Evolutionary conservation across 495 filamentous ascomycete species (phyloP), one percentile per base, ranked within the genome.

Genomic region (Tuber umbilicatum): DNA sequence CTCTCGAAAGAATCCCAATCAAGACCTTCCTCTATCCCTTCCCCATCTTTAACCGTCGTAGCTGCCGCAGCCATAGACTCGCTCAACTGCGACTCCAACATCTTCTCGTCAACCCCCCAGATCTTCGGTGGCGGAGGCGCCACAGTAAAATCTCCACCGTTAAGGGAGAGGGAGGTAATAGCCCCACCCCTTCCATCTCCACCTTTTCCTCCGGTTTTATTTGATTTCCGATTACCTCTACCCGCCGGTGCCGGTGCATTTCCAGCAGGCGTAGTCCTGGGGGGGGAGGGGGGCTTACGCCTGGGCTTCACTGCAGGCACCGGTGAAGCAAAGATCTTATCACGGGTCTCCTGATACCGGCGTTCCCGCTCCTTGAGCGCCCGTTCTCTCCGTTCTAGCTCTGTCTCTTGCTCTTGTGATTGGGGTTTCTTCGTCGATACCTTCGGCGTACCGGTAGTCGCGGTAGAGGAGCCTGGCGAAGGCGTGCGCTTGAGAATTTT

Each of bases 1-100:
- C 80, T 68, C 45, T 74, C 68, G 47, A 81, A 81, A 35, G 74
- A 74, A 60, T 81, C 80, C 80, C 80, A 81, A 70, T 81, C 79
- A 10, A 81, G 68, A 1, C 80, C 79, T 16, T 68, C 72, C 2
- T 70, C 69, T 1, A 60, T 70, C n/a, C 72, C 74, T 12, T 75
- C 42, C 40, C 47, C 71, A 47, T 69, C 50, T n/a, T 73, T 39
- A 68, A 41, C 60, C 71, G 31, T 14, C 70, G 31, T 40, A 73
- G 21, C 67, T 69, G 50, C 71, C 41, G 27, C 70, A 40, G 5
- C 55, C 42, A 5, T 69, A 69, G 38, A 41, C 71, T 27, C 67
- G 41, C 43, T 17, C 7, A 78, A 50, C 79, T 81, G 79, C 35
- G 73, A 76, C 71, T 81, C 80, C 14, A 81, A 70, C 35, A 81